These are phyloP conservation scores for Fusarium nanum DNA, from an alignment of 2,329 filamentous ascomycete genomes.

Conservation along the genomic window DNA sequence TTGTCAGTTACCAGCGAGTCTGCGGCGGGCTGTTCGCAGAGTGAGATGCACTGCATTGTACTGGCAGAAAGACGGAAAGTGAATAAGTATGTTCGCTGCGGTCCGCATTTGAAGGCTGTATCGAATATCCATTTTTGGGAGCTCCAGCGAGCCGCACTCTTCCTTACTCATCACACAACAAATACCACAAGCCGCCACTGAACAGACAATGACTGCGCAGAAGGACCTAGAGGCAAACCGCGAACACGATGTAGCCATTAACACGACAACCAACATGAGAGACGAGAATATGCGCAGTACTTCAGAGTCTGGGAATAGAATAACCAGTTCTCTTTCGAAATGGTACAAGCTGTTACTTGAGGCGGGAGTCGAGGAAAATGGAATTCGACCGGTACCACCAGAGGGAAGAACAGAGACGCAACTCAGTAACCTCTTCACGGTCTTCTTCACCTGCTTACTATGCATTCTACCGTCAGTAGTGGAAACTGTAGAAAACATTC, in stretches of 20 bases:
- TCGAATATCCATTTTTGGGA: background rate
- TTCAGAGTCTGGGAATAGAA: constrained; percentile 47
- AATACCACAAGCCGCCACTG: background rate
- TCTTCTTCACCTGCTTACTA: constrained; percentile 69
- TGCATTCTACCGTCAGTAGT: constrained; percentile 67
- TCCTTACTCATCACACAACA: background rate
- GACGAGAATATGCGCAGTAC: constrained; percentile 38
- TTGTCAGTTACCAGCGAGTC: background rate
- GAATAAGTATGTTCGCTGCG: background rate
- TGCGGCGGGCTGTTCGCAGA: background rate
- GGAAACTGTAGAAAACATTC: background rate
- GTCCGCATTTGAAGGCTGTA: background rate
- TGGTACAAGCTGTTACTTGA: constrained; percentile 59
- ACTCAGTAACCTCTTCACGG: constrained; percentile 68
- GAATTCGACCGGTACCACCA: constrained; percentile 66
- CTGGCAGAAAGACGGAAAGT: background rate
- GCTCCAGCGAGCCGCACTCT: background rate
- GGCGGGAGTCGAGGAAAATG: constrained; percentile 63
- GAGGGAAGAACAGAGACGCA: constrained; percentile 65
- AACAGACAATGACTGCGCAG: background rate
- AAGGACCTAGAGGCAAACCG: constrained; percentile 29
- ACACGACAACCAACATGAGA: background rate
- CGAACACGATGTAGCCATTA: background rate
- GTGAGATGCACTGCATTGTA: background rate
- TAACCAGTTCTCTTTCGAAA: constrained; percentile 47